Percentiles rank a stretch among this genome's conserved stretches.
These are phyloP conservation scores for Yamagishiella unicocca DNA, from an alignment of 139 green algal genomes.

Conservation along the genomic window DNA sequence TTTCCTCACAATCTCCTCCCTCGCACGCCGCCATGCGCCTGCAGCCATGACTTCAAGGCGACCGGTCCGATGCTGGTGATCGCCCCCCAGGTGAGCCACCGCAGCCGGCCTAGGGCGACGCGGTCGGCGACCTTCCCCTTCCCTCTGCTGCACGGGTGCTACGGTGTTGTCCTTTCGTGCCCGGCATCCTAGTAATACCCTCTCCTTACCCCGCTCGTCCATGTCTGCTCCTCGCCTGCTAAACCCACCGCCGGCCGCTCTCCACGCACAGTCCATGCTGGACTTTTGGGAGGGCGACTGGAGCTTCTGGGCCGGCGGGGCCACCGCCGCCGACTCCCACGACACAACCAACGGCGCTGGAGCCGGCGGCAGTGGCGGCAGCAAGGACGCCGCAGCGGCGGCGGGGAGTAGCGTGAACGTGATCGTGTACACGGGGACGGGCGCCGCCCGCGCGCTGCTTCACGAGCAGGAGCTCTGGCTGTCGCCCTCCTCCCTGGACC, in stretches of 20 bases:
- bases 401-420: conserved; percentile 49
- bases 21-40: too few species aligned
- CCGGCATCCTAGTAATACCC: too few species aligned
- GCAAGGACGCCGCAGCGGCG: background rate
- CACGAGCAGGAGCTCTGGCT: conserved; percentile 89
- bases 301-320: conserved; percentile 55
- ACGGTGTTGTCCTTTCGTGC: too few species aligned
- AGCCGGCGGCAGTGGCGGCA: background rate
- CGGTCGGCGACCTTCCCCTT: too few species aligned
- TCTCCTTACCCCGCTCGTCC: background rate
- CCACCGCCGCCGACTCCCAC: background rate
- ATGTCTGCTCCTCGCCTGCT: background rate
- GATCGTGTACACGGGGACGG: conserved; percentile 72
- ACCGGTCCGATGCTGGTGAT: conserved; percentile 77
- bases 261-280: conserved; percentile 57
- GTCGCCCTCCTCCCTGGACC: conserved; percentile 72
- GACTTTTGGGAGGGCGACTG: conserved; percentile 80
- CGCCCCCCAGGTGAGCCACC: conserved; percentile 49
- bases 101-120: too few species aligned
- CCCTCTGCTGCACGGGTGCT: too few species aligned
- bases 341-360: background rate
- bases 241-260: too few species aligned
- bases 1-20: too few species aligned
- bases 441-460: conserved; percentile 67
- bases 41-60: conserved; percentile 73